These are phyloP conservation scores for Talaromyces sp. DNA, from an alignment of 2,329 filamentous ascomycete species.

Conservation along the genomic window DNA sequence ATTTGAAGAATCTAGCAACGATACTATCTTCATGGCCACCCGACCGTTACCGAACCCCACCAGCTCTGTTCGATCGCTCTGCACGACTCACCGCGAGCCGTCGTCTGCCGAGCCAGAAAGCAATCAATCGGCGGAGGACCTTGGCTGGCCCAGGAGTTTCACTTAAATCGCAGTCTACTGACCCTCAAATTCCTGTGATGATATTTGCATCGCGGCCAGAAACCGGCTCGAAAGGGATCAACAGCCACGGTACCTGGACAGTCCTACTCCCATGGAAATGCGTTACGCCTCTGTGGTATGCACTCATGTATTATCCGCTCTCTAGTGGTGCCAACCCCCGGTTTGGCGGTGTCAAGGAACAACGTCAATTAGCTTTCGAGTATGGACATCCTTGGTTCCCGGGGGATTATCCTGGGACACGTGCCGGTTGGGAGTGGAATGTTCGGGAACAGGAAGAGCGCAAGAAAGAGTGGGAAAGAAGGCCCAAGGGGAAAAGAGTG, in stretches of 20 bases:
- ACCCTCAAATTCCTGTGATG: conserved; percentile 73
- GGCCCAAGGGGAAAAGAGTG: conserved; percentile 74
- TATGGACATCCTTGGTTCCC: conserved; percentile 76
- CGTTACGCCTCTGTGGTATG: conserved; percentile 78
- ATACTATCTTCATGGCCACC: conserved; percentile 63
- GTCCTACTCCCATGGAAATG: conserved; percentile 87
- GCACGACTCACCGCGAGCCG: conserved; percentile 60
- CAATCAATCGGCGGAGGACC: conserved; percentile 71
- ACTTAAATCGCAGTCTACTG: conserved; percentile 53
- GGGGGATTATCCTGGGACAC: conserved; percentile 72
- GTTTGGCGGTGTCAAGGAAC: conserved; percentile 76
- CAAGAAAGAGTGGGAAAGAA: conserved; percentile 64
- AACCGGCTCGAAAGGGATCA: conserved; percentile 34
- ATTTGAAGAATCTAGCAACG: conserved; percentile 49
- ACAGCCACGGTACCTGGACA: conserved; percentile 68
- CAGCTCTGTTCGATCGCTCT: conserved; percentile 63
- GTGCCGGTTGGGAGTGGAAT: conserved; percentile 75
- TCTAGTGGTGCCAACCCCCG: conserved; percentile 73
- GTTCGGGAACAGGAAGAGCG: conserved; percentile 56
- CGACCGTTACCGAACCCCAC: conserved; percentile 48
- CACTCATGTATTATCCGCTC: conserved; percentile 73
- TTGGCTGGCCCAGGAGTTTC: conserved; percentile 58
- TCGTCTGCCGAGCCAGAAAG: conserved; percentile 68
- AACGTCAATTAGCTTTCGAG: conserved; percentile 77
- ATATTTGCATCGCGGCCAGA: conserved; percentile 57